Conservation (phyloP, 2,329 filamentous ascomycete genomes). For the Fonsecaea nubica region DNA sequence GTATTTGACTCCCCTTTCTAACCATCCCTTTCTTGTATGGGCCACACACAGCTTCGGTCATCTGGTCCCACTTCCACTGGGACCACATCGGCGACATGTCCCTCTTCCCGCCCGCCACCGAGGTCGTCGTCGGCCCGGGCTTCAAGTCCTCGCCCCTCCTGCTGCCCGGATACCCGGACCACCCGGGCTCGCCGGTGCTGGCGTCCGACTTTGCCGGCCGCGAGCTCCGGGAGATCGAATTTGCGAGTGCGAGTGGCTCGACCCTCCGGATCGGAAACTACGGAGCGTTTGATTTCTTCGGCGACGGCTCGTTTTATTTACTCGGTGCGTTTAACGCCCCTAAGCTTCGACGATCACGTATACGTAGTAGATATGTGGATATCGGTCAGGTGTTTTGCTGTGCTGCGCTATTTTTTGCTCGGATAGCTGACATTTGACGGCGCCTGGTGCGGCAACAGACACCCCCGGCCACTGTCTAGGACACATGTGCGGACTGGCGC, state of each 20-base stretch:
- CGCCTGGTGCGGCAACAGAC: constrained; percentile 37
- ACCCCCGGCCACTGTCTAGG: constrained; percentile 57
- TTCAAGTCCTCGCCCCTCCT: constrained; percentile 50
- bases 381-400: too few relatives aligned
- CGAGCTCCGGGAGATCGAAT: constrained; percentile 37
- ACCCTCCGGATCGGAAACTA: constrained; percentile 47
- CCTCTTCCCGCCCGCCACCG: constrained; percentile 54
- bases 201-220: constrained; percentile 46
- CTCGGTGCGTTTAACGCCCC: constrained; percentile 44
- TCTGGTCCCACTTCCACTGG: constrained; percentile 43
- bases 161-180: constrained; percentile 56
- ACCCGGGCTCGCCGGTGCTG: constrained; percentile 45
- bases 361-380: too few relatives aligned
- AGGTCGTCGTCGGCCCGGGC: constrained; percentile 61
- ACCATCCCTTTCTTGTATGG: not conserved
- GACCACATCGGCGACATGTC: constrained; percentile 61
- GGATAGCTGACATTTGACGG: not conserved
- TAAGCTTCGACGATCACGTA: too few relatives aligned
- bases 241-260: not conserved
- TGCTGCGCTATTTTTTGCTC: too few relatives aligned
- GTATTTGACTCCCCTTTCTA: too few relatives aligned
- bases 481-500: constrained; percentile 58
- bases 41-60: constrained; percentile 35
- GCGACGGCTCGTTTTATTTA: constrained; percentile 52
- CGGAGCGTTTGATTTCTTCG: constrained; percentile 51